Evolutionary conservation across 2,329 filamentous ascomycete genomes (phyloP), one percentile per base, ranked within the genome.

Genomic region (Plenodomus tracheiphilus): DNA sequence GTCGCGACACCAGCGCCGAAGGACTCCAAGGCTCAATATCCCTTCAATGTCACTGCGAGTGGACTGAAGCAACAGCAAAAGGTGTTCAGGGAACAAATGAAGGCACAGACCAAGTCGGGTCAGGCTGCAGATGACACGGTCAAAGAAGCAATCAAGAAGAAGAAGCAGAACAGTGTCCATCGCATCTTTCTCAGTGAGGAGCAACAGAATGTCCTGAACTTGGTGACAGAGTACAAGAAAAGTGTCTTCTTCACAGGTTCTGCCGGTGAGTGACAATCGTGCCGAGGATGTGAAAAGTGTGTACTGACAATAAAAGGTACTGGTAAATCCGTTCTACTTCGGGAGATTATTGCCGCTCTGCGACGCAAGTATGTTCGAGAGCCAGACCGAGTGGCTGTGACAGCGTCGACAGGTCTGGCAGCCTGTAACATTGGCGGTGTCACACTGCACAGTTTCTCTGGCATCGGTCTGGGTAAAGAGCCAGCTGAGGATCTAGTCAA

Each of bases 191-290:
- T 99, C 30, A 97, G 90, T 68, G 82, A 87, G 11, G 94, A 99
- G 69, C 94, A 99, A 73, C 82, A 84, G 51, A 85, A 89, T 49
- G 91, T 99, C 10, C 78, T 95, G 48, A 85, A 91, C 39, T 78
- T 97, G 17, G 93, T 99, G 9, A 82, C 91, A 7, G 83, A 94
- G 18, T 77, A 89, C 55, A 83, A 83, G 50, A 87, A 91, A 70
- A 97, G 93, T 62, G 92, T 97, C 2, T 99, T 99, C 77, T 99
- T 99, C 72, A 99, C 94, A 1, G 94, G 94, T 61, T 96, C 94
- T 50, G 94, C 94, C 49, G 91, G 88, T 75, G 58, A 32, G 69
- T 54, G 15, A 19, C 41, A 1, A 25, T 8, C 2, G 28, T 13
- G 39, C 15, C 15, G 2, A 4, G 2, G n/a, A n/a, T n/a, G n/a